Conservation (phyloP, 2,329 filamentous ascomycete species). For the Ophiocordyceps camponoti-saundersi region DNA sequence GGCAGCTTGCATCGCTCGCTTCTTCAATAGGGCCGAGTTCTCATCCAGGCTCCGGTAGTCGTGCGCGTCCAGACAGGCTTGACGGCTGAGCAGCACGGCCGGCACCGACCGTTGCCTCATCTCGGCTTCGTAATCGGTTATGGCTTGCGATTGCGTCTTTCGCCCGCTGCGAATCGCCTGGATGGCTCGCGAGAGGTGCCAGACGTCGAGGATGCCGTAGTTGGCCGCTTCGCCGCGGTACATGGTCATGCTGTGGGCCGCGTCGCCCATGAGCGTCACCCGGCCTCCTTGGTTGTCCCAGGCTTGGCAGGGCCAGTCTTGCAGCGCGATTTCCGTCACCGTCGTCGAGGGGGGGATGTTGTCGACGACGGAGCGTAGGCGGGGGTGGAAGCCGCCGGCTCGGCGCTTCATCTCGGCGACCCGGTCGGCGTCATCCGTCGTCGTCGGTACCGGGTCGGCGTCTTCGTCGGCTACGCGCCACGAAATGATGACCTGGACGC, state of each 20-base stretch:
- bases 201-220: conserved; percentile 22
- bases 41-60: conserved; percentile 13
- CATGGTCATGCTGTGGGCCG: conserved; percentile 44
- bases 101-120: conserved; percentile 11
- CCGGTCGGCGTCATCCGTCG: conserved; percentile 4
- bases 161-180: conserved; percentile 4
- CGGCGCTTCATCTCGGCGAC: conserved; percentile 22
- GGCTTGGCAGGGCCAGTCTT: conserved; percentile 18
- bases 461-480: conserved; percentile 20
- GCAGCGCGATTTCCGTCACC: conserved; percentile 16
- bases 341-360: conserved; percentile 23
- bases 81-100: conserved; percentile 13
- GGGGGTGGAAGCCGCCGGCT: conserved; percentile 14
- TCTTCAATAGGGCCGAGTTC: conserved; percentile 13
- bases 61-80: conserved; percentile 16
- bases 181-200: conserved; percentile 11
- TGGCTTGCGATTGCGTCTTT: conserved; percentile 3
- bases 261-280: conserved; percentile 33
- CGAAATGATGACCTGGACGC: conserved; percentile 26
- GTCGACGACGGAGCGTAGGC: conserved; percentile 23
- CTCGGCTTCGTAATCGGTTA: conserved; percentile 14
- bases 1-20: conserved; percentile 5
- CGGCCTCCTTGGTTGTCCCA: conserved; percentile 26
- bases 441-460: conserved; percentile 10
- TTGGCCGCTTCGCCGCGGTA: conserved; percentile 23